phyloP scores from a whole-genome alignment of 768 basidiomycete genomes.

The Macrocybe gigantea region DNA sequence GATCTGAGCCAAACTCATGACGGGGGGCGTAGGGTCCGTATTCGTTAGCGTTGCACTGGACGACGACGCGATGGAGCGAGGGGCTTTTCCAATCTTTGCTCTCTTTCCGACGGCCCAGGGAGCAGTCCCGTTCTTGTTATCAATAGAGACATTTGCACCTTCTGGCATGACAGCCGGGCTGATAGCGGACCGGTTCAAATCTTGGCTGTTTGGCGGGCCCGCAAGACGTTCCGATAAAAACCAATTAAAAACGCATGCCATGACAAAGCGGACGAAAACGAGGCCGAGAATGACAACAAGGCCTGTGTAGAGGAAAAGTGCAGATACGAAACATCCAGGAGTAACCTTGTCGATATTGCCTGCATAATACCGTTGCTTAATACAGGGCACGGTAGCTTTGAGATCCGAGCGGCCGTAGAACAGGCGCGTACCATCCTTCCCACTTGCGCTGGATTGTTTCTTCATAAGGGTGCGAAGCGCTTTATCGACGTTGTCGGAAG shows the following conservation, averaged over 20 bases:
- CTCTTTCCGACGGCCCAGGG: conserved; percentile 80
- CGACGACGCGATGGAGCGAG: conserved; percentile 42
- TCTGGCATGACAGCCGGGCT: conserved; percentile 95
- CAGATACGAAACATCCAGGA: conserved; percentile 91
- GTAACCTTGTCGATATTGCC: conserved; percentile 97
- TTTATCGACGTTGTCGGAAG: conserved; percentile 73
- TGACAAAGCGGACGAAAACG: conserved; percentile 85
- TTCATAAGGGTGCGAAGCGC: conserved; percentile 74
- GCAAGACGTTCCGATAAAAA: conserved; percentile 83
- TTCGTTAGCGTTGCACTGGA: conserved; percentile 55
- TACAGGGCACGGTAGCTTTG: conserved; percentile 67
- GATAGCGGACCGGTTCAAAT: conserved; percentile 79
- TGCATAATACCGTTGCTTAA: conserved; percentile 81
- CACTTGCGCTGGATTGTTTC: conserved; percentile 40
- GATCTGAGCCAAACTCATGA: conserved; percentile 85
- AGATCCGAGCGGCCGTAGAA: conserved; percentile 72
- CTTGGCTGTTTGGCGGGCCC: conserved; percentile 62
- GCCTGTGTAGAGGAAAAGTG: conserved; percentile 83
- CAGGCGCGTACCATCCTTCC: conserved; percentile 87
- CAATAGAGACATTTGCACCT: conserved; percentile 90
- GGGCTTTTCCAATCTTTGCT: conserved; percentile 39
- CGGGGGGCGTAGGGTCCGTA: conserved; percentile 44
- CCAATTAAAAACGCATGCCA: conserved; percentile 98
- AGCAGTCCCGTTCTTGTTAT: conserved; percentile 88
- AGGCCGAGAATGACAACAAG: conserved; percentile 88